These are phyloP conservation scores for Hyphodiscus sp. DNA, from an alignment of 2,329 filamentous ascomycete genomes.

Conservation along the genomic window DNA sequence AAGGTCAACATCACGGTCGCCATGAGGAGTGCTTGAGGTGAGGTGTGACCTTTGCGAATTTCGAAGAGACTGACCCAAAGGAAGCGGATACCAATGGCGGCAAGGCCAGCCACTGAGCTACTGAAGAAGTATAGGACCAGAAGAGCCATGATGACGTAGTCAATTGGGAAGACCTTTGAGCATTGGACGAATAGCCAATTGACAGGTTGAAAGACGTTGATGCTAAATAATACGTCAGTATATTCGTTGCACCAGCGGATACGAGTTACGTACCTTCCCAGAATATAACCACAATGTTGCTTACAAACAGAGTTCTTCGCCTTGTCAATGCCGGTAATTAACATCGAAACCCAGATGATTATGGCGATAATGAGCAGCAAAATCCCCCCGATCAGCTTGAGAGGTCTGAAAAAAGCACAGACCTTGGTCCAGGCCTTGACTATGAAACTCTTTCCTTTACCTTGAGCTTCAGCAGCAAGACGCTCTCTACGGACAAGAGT, in stretches of 20 bases:
- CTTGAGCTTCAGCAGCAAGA: conserved; percentile 74
- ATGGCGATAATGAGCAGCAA: conserved; percentile 68
- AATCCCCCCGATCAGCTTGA: conserved; percentile 83
- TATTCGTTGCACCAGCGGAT: background rate
- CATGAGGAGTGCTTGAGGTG: conserved; percentile 85
- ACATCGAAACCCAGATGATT: conserved; percentile 82
- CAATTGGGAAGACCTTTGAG: conserved; percentile 79
- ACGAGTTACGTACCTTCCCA: conserved; percentile 46
- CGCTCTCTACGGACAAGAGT: conserved; percentile 86
- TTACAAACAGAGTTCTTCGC: conserved; percentile 93
- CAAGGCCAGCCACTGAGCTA: conserved; percentile 80
- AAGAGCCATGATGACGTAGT: conserved; percentile 84
- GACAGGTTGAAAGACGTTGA: conserved; percentile 90
- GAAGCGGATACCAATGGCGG: conserved; percentile 86
- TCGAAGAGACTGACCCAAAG: conserved; percentile 92
- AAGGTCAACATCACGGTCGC: conserved; percentile 87
- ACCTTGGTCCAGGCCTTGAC: conserved; percentile 73
- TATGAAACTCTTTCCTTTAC: conserved; percentile 68
- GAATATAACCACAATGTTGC: conserved; percentile 81
- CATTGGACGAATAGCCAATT: conserved; percentile 84
- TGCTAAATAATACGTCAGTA: conserved; percentile 37
- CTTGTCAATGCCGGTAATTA: conserved; percentile 94
- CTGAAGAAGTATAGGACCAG: conserved; percentile 83
- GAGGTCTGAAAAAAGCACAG: conserved; percentile 74
- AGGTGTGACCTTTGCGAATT: conserved; percentile 81